Evolutionary conservation across 2,329 filamentous ascomycete genomes (phyloP).

Genomic region (Parastagonospora avenae): DNA sequence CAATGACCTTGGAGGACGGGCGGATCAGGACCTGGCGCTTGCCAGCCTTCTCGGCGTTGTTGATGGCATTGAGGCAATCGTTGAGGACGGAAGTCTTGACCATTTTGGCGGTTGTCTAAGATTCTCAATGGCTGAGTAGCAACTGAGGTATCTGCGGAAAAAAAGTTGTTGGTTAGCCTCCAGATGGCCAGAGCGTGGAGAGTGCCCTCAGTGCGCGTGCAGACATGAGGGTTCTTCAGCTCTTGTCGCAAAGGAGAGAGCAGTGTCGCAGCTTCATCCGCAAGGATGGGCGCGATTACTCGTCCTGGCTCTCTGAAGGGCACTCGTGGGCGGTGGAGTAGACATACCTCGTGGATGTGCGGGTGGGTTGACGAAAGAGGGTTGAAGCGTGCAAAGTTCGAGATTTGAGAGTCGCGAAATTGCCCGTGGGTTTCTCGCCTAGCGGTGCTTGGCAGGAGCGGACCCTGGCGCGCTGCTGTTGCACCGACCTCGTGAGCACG

Average conservation of each 20-base stretch:
- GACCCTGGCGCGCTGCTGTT: conserved; percentile 6
- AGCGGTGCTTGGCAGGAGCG: conserved; percentile 12
- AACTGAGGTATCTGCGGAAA: conserved; percentile 64
- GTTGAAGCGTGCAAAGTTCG: conserved; percentile 32
- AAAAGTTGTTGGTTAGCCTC: conserved; percentile 59
- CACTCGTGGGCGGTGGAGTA: conserved; percentile 45
- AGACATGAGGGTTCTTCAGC: conserved; percentile 69
- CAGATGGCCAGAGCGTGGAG: conserved; percentile 68
- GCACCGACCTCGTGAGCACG: not conserved
- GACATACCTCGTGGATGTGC: conserved; percentile 47
- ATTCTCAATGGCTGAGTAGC: conserved; percentile 74
- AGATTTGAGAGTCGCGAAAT: conserved; percentile 19
- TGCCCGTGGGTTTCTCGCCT: conserved; percentile 22
- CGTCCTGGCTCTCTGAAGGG: conserved; percentile 58
- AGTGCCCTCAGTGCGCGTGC: conserved; percentile 62
- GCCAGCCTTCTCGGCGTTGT: conserved; percentile 99
- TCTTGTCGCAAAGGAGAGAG: conserved; percentile 57
- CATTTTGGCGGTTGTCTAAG: conserved; percentile 83
- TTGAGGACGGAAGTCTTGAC: conserved; percentile 99
- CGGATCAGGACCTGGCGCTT: conserved; percentile 99
- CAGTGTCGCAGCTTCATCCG: conserved; percentile 49
- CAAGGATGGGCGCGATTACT: conserved; percentile 48
- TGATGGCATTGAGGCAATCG: conserved; percentile 98
- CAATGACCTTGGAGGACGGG: conserved; percentile 99
- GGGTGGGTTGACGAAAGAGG: conserved; percentile 27